These are phyloP conservation scores for Rhodotorula taiwanensis DNA, from an alignment of 768 basidiomycete species.

Conservation along the genomic window DNA sequence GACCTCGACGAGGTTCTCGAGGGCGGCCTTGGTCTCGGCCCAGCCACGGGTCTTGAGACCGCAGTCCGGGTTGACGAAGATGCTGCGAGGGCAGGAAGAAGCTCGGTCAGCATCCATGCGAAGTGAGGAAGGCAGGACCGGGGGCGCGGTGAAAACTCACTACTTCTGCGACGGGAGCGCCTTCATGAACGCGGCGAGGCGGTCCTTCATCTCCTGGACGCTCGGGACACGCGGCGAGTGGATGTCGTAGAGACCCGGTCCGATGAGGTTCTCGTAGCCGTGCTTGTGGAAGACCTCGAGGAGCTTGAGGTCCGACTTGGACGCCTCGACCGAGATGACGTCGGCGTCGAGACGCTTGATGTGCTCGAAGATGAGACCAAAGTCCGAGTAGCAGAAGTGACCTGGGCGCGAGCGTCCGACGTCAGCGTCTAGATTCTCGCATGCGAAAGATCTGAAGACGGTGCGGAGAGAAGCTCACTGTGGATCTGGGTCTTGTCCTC, in stretches of 20 bases:
- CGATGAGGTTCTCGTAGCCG: slow-evolving; percentile 46
- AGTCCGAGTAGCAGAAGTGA: slow-evolving; percentile 63
- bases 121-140: not conserved
- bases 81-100: slow-evolving; percentile 30
- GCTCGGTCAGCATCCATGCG: not conserved
- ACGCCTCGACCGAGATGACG: slow-evolving; percentile 60
- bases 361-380: slow-evolving; percentile 66
- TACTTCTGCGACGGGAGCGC: slow-evolving; percentile 24
- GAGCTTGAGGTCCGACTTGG: slow-evolving; percentile 81
- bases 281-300: slow-evolving; percentile 88
- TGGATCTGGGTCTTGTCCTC: slow-evolving; percentile 89
- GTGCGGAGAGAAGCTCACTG: slow-evolving; percentile 78
- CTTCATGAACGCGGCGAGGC: slow-evolving; percentile 69
- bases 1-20: slow-evolving; percentile 71
- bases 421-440: no score
- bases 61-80: slow-evolving; percentile 95
- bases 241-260: slow-evolving; percentile 45
- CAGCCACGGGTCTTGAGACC: slow-evolving; percentile 82
- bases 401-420: no score
- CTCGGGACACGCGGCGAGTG: slow-evolving; percentile 97
- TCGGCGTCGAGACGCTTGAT: slow-evolving; percentile 76
- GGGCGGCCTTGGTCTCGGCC: slow-evolving; percentile 28
- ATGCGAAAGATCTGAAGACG: slow-evolving; percentile 27
- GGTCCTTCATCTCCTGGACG: slow-evolving; percentile 87
- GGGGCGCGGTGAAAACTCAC: not conserved